Conservation (phyloP, 352 stramenopile genomes). For the Phytophthora multivora region DNA sequence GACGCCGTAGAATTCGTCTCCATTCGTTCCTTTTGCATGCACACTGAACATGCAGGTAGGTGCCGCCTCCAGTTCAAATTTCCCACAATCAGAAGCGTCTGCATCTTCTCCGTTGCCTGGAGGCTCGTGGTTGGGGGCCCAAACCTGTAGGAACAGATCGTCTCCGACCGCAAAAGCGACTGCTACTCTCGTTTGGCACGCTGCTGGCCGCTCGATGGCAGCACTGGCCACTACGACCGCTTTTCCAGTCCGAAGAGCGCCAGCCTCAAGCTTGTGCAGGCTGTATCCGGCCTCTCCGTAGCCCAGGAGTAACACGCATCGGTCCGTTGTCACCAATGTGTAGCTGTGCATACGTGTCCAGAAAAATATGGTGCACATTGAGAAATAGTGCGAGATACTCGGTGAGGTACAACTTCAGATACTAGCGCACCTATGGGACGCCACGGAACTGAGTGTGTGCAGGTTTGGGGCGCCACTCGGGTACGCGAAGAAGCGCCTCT, state of each 20-base stretch:
- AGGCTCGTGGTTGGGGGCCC: constrained; percentile 8
- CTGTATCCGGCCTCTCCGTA: constrained; percentile 44
- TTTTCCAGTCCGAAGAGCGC: constrained; percentile 23
- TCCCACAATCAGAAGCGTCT: constrained; percentile 18
- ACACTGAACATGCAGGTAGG: constrained; percentile 60
- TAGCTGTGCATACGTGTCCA: constrained; percentile 32
- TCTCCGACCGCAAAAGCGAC: constrained; percentile 57
- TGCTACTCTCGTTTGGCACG: constrained; percentile 36
- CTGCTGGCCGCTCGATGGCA: constrained; percentile 44
- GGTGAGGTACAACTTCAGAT: background rate
- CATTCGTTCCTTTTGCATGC: constrained; percentile 31
- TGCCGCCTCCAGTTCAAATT: constrained; percentile 64
- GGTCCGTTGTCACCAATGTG: constrained; percentile 74
- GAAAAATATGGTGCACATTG: background rate
- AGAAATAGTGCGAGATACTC: background rate
- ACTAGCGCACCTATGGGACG: constrained; percentile 36
- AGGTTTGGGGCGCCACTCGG: constrained; percentile 55
- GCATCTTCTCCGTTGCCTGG: constrained; percentile 10
- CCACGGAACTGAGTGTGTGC: constrained; percentile 48
- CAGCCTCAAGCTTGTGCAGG: constrained; percentile 42
- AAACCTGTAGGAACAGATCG: constrained; percentile 39
- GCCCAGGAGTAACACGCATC: constrained; percentile 50
- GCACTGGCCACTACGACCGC: constrained; percentile 53
- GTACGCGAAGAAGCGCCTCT: constrained; percentile 77
- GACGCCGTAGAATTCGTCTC: constrained; percentile 58